phyloP scores from a whole-genome alignment of 345 rosid genomes.

The Pelargonium nanum region DNA sequence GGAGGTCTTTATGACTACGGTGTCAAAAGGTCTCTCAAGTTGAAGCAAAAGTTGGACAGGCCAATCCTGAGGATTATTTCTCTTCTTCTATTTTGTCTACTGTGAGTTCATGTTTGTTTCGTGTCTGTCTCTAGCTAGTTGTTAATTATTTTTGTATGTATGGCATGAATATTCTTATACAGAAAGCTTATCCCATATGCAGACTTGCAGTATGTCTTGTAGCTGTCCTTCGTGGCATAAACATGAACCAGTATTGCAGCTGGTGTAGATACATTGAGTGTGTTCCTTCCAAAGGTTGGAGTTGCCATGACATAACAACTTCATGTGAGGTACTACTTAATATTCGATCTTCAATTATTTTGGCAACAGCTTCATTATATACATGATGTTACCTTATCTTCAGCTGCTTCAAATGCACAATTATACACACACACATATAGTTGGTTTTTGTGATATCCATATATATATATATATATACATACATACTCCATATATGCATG shows the following conservation, averaged over 20 bases:
- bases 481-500: too few relatives aligned
- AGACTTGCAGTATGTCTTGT: constrained; percentile 48
- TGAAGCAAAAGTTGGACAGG: constrained; percentile 56
- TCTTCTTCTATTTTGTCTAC: constrained; percentile 36
- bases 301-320: constrained; percentile 51
- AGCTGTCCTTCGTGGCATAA: constrained; percentile 33
- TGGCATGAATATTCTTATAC: background rate
- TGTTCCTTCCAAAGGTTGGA: constrained; percentile 57
- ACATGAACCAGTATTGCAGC: constrained; percentile 49
- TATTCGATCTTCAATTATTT: background rate
- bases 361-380: too few relatives aligned
- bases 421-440: too few relatives aligned
- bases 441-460: too few relatives aligned
- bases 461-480: too few relatives aligned
- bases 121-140: background rate
- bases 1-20: constrained; percentile 35
- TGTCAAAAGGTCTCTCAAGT: constrained; percentile 30
- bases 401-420: too few relatives aligned
- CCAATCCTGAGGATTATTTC: constrained; percentile 51
- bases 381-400: too few relatives aligned
- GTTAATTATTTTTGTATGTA: constrained; percentile 1
- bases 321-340: constrained; percentile 51
- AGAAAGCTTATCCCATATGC: constrained; percentile 6
- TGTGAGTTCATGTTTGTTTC: constrained; percentile 38
- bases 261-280: constrained; percentile 70